Conservation (phyloP, 2,329 filamentous ascomycete genomes). For the Colletotrichum liriopes region DNA sequence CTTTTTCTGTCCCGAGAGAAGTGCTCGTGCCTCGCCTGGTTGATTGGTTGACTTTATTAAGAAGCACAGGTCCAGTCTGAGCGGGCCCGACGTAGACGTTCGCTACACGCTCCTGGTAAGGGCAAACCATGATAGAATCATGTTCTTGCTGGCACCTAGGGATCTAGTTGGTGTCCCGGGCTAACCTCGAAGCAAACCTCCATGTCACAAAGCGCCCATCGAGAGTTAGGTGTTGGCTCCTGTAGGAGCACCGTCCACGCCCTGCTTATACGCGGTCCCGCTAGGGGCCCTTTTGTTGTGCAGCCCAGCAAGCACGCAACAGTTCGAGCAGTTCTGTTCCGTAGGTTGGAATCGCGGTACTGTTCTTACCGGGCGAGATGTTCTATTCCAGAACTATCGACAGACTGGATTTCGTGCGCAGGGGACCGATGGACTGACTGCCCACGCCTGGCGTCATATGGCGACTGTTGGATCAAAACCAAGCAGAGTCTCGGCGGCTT, state of each 20-base stretch:
- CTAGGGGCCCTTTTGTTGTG: slow-evolving; percentile 8
- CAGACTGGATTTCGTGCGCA: background rate
- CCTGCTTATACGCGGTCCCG: background rate
- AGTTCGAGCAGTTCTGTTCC: background rate
- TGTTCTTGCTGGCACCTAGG: background rate
- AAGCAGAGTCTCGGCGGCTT: slow-evolving; percentile 2
- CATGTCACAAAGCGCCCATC: background rate
- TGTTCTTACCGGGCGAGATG: background rate
- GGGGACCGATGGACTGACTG: background rate
- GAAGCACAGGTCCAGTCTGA: background rate
- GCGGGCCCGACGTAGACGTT: background rate
- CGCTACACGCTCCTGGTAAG: background rate
- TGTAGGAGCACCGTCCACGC: background rate
- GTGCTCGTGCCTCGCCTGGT: background rate
- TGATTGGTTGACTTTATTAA: background rate
- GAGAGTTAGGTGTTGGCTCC: background rate
- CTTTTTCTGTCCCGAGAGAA: background rate
- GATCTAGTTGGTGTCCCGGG: background rate
- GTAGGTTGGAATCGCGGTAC: background rate
- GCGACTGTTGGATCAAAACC: background rate
- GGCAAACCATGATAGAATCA: background rate
- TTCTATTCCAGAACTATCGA: slow-evolving; percentile 20
- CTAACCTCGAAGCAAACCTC: background rate
- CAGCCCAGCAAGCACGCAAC: slow-evolving; percentile 6
- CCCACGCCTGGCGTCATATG: background rate